Base-by-base conservation (phyloP, 148 eudicot species). In the Hydrangea macrophylla region DNA sequence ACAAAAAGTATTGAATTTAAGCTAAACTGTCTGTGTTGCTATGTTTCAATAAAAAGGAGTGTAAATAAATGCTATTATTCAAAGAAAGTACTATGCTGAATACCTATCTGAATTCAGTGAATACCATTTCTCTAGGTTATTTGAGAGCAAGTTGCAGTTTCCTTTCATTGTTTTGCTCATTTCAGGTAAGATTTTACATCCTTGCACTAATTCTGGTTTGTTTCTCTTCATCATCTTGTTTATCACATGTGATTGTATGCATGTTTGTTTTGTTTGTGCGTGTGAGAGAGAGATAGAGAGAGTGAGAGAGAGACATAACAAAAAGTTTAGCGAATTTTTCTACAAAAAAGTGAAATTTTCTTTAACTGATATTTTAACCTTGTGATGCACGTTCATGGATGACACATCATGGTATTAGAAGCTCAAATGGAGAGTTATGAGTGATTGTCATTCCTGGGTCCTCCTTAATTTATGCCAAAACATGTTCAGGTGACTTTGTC, bases 121-220 rank as follows among this genome's bases (percentile, higher is more conserved):
- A 62, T 56, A 64, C 37, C 48, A 48, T 60, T 62, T 71, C 18
- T 63, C 30, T 83, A 94, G 99, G 87, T 74, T 94, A 83, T 74
- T 76, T 22, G 82, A 88, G 67, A 73, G 64, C 64, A 79, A 87
- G 53, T 69, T 94, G 64, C 82, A 87, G 71, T 94, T 94, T 75
- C 99, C 99, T 58, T 94, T 94, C 74, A 73, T 94, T 81, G 93
- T 85, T 27, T 73, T 91, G 71, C 99, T 94, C 63, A 80, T 94
- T 60, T 94, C 98, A 86, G 98, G 98, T 90, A 80, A 69, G 74
- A 69, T 59, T 26, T 68, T 58, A 9, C 17, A 13, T 31, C 17
- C 13, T 13, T 62, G 54, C 53, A n/a, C n/a, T 45, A 31, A 26
- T 44, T 44, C 45, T 9, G 9, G 30, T 58, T 69, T 33, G 18